phyloP scores from a whole-genome alignment of 1,139 yeast genomes.

The Candida albicans region DNA sequence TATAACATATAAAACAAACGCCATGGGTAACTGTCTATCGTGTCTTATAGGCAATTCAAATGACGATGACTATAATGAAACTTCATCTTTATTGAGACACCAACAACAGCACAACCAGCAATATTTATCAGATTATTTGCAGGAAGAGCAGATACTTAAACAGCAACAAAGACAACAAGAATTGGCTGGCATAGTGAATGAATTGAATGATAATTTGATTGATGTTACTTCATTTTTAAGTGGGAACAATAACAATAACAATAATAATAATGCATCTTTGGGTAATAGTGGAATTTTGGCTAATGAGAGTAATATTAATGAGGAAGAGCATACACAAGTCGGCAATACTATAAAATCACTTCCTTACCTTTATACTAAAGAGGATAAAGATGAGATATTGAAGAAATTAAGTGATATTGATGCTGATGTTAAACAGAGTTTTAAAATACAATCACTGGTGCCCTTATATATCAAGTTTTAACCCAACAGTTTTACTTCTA shows the following conservation, averaged over 20 bases:
- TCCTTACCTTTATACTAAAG: constrained; percentile 18
- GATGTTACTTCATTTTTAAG: constrained; percentile 45
- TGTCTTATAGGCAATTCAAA: constrained; percentile 38
- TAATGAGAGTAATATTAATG: constrained; percentile 5
- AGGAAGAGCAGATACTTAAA: constrained; percentile 41
- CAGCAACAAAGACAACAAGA: constrained; percentile 48
- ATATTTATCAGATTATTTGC: constrained; percentile 36
- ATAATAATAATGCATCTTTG: constrained; percentile 12
- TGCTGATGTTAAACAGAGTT: constrained; percentile 21
- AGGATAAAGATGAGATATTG: constrained; percentile 25
- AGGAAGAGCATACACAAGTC: background rate
- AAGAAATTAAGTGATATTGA: constrained; percentile 21
- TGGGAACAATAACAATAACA: constrained; percentile 10
- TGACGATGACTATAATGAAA: constrained; percentile 42
- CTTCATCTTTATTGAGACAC: constrained; percentile 32
- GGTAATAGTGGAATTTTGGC: constrained; percentile 1
- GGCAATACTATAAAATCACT: constrained; percentile 12
- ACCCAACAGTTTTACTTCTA: background rate
- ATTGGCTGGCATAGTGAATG: constrained; percentile 42
- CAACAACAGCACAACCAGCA: constrained; percentile 22
- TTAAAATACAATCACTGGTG: constrained; percentile 24
- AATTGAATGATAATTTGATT: constrained; percentile 43
- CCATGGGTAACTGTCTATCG: constrained; percentile 53
- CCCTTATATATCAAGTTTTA: constrained; percentile 33
- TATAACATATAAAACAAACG: background rate